Percentiles rank a stretch among this genome's conserved stretches.
Evolutionary conservation across 768 basidiomycete genomes (phyloP).

Genomic region (Tulasnella sp.): DNA sequence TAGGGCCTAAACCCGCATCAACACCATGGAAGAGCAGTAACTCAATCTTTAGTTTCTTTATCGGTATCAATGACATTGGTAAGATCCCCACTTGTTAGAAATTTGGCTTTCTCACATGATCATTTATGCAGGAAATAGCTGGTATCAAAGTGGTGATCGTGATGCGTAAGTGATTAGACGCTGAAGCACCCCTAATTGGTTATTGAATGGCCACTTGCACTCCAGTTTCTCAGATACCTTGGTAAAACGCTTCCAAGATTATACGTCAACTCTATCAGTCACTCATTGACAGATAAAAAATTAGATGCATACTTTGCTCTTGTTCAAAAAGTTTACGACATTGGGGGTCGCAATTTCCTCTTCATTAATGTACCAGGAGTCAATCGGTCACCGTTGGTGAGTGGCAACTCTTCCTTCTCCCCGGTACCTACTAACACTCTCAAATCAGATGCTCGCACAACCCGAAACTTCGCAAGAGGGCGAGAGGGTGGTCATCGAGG

Average conservation of each 20-base stretch:
- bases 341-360: constrained; percentile 49
- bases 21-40: constrained; percentile 46
- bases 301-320: constrained; percentile 39
- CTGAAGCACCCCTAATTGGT: not conserved
- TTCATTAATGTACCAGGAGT: constrained; percentile 51
- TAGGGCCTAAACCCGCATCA: constrained; percentile 35
- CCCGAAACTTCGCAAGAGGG: constrained; percentile 26
- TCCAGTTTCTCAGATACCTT: constrained; percentile 7
- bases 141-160: constrained; percentile 34
- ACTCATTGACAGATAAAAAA: not conserved
- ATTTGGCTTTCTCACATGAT: not conserved
- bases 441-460: constrained; percentile 37
- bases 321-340: constrained; percentile 27
- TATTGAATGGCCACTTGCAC: constrained; percentile 1
- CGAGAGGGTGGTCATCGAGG: constrained; percentile 37
- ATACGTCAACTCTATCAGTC: not conserved
- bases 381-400: constrained; percentile 43
- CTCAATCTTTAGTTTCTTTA: constrained; percentile 53
- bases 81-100: not conserved
- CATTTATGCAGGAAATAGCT: constrained; percentile 34
- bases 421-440: constrained; percentile 16
- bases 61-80: constrained; percentile 59
- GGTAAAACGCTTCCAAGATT: not conserved
- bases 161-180: constrained; percentile 33
- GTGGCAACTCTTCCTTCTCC: constrained; percentile 23